Conservation (phyloP, 257 asterid genomes). For the Agastache rugosa region DNA sequence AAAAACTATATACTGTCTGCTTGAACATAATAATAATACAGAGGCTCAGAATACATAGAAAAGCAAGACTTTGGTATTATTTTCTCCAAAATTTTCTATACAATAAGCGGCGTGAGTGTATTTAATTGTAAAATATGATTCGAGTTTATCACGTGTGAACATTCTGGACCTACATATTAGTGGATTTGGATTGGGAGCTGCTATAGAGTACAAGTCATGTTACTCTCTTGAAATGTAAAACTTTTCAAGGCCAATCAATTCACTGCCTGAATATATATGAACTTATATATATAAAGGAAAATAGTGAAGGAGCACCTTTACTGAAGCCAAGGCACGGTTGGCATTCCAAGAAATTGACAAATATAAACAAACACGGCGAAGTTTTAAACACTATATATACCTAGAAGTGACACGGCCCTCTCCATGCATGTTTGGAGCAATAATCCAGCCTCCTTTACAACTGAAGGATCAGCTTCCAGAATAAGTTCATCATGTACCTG, state of each 20-base stretch:
- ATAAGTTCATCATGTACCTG: slow-evolving; percentile 97
- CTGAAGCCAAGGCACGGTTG: not conserved
- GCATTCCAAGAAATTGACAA: slow-evolving; percentile 20
- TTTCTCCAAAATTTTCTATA: slow-evolving; percentile 10
- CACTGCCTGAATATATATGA: not conserved
- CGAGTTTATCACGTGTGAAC: not conserved
- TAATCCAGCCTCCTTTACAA: slow-evolving; percentile 80
- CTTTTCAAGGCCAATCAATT: slow-evolving; percentile 12
- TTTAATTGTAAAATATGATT: not conserved
- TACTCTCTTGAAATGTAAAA: not conserved
- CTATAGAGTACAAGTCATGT: too few species aligned
- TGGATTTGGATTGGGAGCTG: not conserved
- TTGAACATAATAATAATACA: slow-evolving; percentile 8
- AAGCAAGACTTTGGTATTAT: slow-evolving; percentile 11
- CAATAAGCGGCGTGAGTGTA: not conserved
- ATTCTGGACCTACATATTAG: not conserved
- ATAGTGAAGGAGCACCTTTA: slow-evolving; percentile 12
- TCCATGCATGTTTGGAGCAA: slow-evolving; percentile 87
- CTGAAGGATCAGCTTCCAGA: slow-evolving; percentile 77
- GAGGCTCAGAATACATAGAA: slow-evolving; percentile 8
- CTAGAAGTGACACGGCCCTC: slow-evolving; percentile 79
- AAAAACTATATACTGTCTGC: not conserved
- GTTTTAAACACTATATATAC: slow-evolving; percentile 57
- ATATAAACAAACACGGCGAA: not conserved
- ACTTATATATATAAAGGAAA: not conserved